Base-by-base conservation (phyloP, 2,329 filamentous ascomycete species). In the Fusarium coffeatum region DNA sequence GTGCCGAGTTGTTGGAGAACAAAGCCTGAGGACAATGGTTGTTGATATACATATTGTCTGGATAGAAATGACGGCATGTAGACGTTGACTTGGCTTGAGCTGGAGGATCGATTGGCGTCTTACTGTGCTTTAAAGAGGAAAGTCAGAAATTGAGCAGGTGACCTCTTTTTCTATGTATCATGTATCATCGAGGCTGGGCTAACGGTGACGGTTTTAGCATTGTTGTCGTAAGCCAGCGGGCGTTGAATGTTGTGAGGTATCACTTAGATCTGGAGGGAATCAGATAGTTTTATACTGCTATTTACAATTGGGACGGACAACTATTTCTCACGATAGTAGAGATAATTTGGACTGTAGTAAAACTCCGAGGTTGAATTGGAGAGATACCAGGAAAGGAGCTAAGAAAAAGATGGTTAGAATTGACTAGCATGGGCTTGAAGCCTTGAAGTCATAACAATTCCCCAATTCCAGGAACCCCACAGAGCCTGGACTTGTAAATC, bases 61-160 rank as follows among this genome's bases (percentile, higher is more conserved):
- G 6, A 30, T 7, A 41, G 22, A 30, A 42, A 51, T 55, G 58
- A 54, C 43, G 42, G 43, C 30, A 59, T 63, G 25, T 37, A 27
- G 30, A 49, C 54, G 49, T 42, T 51, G 32, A 16, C 32, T 34
- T 51, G 28, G 46, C 40, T 48, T 59, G 48, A 27, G 22, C 45
- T 55, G 40, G 49, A 57, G 18, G 42, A 43, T 40, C 32, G 20
- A 37, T 48, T 58, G 46, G 69, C 48, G 65, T 59, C 47, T 69
- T 58, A 66, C 59, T 50, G 57, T 59, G 25, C 47, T 46, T 55
- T 55, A 47, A 41, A 48, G 42, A 53, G 54, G 55, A 73, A 55
- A 62, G 68, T 59, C 43, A 63, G 64, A 72, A 66, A 59, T 34
- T 51, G 32, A 56, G 62, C 72, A 73, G 55, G 45, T 74, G 72